Base-by-base conservation (phyloP, 371 early-diverging fungal genomes). In the Mortierella sp. region DNA sequence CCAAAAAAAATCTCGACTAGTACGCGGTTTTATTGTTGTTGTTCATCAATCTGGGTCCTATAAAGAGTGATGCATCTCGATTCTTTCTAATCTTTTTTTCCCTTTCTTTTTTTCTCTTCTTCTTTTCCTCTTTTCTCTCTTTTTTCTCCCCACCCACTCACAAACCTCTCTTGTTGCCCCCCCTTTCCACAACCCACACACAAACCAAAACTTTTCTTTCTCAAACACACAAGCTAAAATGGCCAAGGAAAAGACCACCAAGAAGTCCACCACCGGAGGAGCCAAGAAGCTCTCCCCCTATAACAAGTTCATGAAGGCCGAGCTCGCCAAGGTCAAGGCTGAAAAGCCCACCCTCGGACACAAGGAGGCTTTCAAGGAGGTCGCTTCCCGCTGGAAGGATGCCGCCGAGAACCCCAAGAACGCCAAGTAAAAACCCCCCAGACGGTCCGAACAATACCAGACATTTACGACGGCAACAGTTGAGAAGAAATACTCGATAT, bases 231-330 rank as follows among this genome's bases (percentile, higher is more conserved):
- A 64, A 30, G 35, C 62, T 47, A 73, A 73, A 45, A 79, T 79
- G 80, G 75, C 80, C 75, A 79, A 79, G 80, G 81, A 75, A 75
- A 75, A 80, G 75, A 51, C 75, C 67, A 62, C 67, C 61, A 75
- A 80, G 81, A 87, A 87, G 77, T 73, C 73, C 30, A 28, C 62
- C 62, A 51, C 73, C 70, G 73, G 66, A 12, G 81, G 64, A 22
- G 75, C 66, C 68, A 88, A 85, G 87, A 88, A 88, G 86, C 59
- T 89, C 68, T 86, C 91, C 61, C 90, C 91, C 65, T 93, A 93
- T 83, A 92, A 92, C 86, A 87, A 84, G 78, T 93, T 89, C 84
- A 92, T 93, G 91, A 92, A 91, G 89, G 74, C 86, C 61, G 90
- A 93, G 84, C 89, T 93, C 39, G 83, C 88, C 62, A 90, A 90